Evolutionary conservation across 805 yeast species (phyloP).

Genomic region (Saturnispora bothae): DNA sequence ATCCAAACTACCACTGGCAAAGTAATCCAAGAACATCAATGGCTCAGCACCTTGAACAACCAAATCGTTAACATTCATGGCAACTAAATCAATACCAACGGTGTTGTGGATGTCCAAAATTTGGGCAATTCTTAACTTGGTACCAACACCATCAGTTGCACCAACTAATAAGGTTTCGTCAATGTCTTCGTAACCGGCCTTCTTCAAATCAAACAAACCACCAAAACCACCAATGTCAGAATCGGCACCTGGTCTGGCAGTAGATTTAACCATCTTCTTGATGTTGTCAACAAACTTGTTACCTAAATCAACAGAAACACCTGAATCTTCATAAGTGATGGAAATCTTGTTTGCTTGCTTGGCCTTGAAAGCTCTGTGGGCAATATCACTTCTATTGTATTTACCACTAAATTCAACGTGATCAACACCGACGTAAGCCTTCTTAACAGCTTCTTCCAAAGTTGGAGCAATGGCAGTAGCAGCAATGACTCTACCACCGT

Average conservation of each 20-base stretch:
- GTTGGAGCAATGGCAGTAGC: constrained; percentile 76
- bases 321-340: constrained; percentile 89
- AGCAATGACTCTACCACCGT: constrained; percentile 97
- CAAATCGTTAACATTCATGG: constrained; percentile 97
- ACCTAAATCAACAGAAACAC: constrained; percentile 96
- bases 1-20: constrained; percentile 89
- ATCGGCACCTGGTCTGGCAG: constrained; percentile 93
- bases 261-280: constrained; percentile 82
- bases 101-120: constrained; percentile 80
- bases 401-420: constrained; percentile 61
- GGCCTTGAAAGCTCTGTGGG: constrained; percentile 86
- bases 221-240: constrained; percentile 99
- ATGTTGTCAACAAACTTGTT: constrained; percentile 82
- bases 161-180: constrained; percentile 79
- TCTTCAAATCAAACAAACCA: constrained; percentile 83
- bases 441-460: constrained; percentile 69
- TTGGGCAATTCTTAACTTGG: constrained; percentile 92
- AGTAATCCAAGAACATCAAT: constrained; percentile 86
- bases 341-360: constrained; percentile 24
- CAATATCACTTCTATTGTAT: constrained; percentile 87
- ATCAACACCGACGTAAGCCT: constrained; percentile 79
- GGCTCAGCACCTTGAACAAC: constrained; percentile 99
- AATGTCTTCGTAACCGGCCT: constrained; percentile 72
- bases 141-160: constrained; percentile 99
- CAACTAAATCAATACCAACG: constrained; percentile 98